Conservation (phyloP, 192 early-diverging fungal species). For the Backusella tarrabulga region DNA sequence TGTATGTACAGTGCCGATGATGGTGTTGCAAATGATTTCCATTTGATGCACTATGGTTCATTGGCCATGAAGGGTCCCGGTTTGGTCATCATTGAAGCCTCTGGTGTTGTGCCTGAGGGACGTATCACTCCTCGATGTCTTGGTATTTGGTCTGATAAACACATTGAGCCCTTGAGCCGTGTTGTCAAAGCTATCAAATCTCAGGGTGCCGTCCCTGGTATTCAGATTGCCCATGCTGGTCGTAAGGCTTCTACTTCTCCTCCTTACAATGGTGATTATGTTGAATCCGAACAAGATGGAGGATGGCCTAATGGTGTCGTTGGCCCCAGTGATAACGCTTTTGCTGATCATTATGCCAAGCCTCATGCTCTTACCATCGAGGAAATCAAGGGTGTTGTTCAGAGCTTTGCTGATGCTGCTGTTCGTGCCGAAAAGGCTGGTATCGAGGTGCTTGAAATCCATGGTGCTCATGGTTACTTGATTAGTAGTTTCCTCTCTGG, state of each 20-base stretch:
- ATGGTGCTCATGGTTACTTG: constrained; percentile 88
- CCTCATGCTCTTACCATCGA: constrained; percentile 3
- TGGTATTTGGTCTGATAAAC: constrained; percentile 83
- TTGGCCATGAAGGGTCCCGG: constrained; percentile 80
- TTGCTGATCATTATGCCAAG: constrained; percentile 30
- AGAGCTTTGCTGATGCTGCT: constrained; percentile 65
- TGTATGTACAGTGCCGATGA: constrained; percentile 73
- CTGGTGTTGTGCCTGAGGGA: constrained; percentile 70
- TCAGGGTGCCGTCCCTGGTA: constrained; percentile 56
- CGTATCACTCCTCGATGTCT: constrained; percentile 71
- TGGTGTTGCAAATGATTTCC: constrained; percentile 67
- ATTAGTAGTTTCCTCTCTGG: constrained; percentile 80
- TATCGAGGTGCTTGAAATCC: constrained; percentile 13
- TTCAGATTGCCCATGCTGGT: constrained; percentile 85
- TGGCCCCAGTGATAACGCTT: constrained; percentile 58
- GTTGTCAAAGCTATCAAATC: constrained; percentile 64
- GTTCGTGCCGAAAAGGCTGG: constrained; percentile 72
- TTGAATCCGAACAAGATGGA: constrained; percentile 35
- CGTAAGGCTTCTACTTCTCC: constrained; percentile 52
- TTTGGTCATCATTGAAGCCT: constrained; percentile 76
- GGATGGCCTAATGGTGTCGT: constrained; percentile 77
- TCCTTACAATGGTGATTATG: constrained; percentile 12
- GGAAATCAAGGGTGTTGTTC: constrained; percentile 64
- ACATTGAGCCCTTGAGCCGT: constrained; percentile 57
- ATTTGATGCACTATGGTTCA: constrained; percentile 60